Evolutionary conservation across 352 stramenopile species (phyloP).

Genomic region (Globisporangium recalcitrans): DNA sequence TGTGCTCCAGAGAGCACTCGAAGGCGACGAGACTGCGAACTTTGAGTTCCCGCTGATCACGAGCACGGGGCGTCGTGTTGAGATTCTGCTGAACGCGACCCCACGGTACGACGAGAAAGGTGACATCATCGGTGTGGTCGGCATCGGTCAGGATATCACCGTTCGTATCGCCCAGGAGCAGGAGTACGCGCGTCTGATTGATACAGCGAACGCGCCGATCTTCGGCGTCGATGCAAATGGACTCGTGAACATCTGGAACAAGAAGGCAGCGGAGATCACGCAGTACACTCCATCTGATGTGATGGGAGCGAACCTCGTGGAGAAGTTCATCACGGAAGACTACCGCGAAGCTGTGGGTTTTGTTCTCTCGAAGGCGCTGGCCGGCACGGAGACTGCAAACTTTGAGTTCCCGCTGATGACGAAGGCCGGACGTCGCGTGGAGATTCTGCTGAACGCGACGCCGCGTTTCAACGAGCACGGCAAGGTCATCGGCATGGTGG

Average conservation of each 20-base stretch:
- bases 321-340: constrained; percentile 87
- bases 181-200: constrained; percentile 83
- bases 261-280: constrained; percentile 88
- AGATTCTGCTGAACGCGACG: constrained; percentile 60
- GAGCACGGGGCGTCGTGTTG: constrained; percentile 62
- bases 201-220: constrained; percentile 88
- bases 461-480: constrained; percentile 71
- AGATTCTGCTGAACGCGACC: constrained; percentile 83
- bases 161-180: constrained; percentile 88
- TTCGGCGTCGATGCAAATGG: constrained; percentile 84
- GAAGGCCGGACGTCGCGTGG: constrained; percentile 69
- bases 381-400: constrained; percentile 65
- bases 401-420: constrained; percentile 86
- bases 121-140: constrained; percentile 77
- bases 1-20: constrained; percentile 60
- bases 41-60: constrained; percentile 89
- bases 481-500: constrained; percentile 81
- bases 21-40: constrained; percentile 66
- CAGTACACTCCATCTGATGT: constrained; percentile 88
- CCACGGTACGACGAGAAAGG: constrained; percentile 71
- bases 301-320: constrained; percentile 83
- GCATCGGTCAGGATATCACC: constrained; percentile 84
- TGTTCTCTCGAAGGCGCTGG: constrained; percentile 59
- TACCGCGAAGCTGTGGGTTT: constrained; percentile 54
- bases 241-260: constrained; percentile 89